phyloP scores from a whole-genome alignment of 495 filamentous ascomycete species.

The Aspergillus sparsus region DNA sequence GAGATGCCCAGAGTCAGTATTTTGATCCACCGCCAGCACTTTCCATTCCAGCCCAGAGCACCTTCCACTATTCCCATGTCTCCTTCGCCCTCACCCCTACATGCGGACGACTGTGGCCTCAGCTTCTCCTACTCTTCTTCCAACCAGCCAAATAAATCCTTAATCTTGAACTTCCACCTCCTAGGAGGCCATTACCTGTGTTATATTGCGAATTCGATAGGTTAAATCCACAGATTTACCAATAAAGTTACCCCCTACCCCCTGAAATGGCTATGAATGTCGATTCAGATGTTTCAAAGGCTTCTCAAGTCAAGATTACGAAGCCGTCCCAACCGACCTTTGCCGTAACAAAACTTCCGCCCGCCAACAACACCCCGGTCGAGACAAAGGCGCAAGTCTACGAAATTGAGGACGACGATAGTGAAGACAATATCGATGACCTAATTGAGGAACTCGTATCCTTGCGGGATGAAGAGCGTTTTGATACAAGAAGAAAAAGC shows the following conservation, averaged over 20 bases:
- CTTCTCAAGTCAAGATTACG: not conserved
- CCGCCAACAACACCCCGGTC: slow-evolving; percentile 3
- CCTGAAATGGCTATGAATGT: too few species aligned
- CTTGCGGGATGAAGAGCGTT: slow-evolving; percentile 67
- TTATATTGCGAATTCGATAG: not conserved
- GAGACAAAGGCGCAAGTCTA: slow-evolving; percentile 26
- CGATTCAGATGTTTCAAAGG: not conserved
- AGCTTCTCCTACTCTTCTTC: not conserved
- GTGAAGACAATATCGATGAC: slow-evolving; percentile 74
- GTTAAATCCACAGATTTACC: not conserved
- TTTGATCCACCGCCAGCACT: too few species aligned
- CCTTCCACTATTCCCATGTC: too few species aligned
- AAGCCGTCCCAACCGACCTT: not conserved
- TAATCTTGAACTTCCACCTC: not conserved
- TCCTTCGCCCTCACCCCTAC: too few species aligned
- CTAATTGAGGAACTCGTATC: slow-evolving; percentile 83
- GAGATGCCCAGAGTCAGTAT: too few species aligned
- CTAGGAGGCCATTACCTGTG: not conserved
- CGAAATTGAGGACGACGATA: slow-evolving; percentile 56
- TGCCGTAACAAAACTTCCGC: slow-evolving; percentile 2
- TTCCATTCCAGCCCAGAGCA: too few species aligned
- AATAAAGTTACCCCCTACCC: not conserved
- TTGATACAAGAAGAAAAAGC: slow-evolving; percentile 46
- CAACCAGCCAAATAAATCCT: not conserved
- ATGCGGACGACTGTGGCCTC: too few species aligned